Evolutionary conservation across 1,139 yeast genomes (phyloP).

Genomic region (Yamadazyma siamensis): DNA sequence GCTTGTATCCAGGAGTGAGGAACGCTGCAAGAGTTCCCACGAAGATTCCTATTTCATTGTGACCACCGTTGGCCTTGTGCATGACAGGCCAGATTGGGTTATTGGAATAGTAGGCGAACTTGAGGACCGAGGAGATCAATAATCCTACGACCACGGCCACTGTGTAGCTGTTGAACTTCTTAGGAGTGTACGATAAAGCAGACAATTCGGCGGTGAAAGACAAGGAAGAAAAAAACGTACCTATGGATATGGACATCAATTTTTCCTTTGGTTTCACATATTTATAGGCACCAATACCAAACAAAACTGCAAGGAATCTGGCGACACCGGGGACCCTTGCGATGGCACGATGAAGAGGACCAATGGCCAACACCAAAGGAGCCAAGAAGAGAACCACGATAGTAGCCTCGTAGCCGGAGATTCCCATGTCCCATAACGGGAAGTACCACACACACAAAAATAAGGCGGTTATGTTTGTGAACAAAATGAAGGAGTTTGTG

Average conservation of each 20-base stretch:
- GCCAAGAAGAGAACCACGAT: slow-evolving; percentile 52
- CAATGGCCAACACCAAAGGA: slow-evolving; percentile 54
- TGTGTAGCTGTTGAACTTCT: slow-evolving; percentile 49
- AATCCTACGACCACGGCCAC: slow-evolving; percentile 71
- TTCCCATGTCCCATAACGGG: slow-evolving; percentile 98
- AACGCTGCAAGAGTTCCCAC: slow-evolving; percentile 66
- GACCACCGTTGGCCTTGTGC: slow-evolving; percentile 84
- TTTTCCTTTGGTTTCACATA: slow-evolving; percentile 66
- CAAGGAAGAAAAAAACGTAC: slow-evolving; percentile 60
- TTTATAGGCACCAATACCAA: slow-evolving; percentile 76
- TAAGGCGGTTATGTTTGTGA: slow-evolving; percentile 80
- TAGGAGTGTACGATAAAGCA: slow-evolving; percentile 39
- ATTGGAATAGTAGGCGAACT: slow-evolving; percentile 74
- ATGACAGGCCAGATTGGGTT: slow-evolving; percentile 97
- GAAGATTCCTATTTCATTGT: slow-evolving; percentile 67
- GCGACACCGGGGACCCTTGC: slow-evolving; percentile 42
- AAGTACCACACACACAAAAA: slow-evolving; percentile 92
- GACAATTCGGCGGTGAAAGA: slow-evolving; percentile 58
- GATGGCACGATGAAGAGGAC: slow-evolving; percentile 46
- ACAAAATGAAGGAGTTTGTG: slow-evolving; percentile 67
- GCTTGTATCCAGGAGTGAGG: slow-evolving; percentile 37
- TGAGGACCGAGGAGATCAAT: slow-evolving; percentile 66
- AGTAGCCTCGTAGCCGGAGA: slow-evolving; percentile 87
- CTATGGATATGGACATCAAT: slow-evolving; percentile 62
- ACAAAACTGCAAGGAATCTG: slow-evolving; percentile 53